Percentiles rank a stretch among this genome's conserved stretches.
Evolutionary conservation across 257 asterid genomes (phyloP).

Genomic region (Lycium barbarum): DNA sequence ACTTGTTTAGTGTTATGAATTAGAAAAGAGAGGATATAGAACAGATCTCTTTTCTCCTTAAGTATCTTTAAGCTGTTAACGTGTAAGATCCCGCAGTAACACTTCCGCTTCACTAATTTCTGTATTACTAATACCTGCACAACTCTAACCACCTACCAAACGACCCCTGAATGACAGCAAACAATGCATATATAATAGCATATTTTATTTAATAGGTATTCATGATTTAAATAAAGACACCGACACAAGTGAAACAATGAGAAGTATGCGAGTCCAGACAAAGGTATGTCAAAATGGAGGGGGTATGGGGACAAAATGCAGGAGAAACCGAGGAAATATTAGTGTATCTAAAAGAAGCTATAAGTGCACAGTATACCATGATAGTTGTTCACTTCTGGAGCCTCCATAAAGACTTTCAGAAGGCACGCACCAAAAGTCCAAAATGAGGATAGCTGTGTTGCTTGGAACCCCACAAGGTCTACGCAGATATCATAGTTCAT

Average conservation of each 20-base stretch:
- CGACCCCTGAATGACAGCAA: slow-evolving; percentile 7
- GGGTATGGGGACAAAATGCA: background rate
- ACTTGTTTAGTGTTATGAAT: slow-evolving; percentile 93
- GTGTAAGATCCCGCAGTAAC: slow-evolving; percentile 79
- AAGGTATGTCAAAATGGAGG: background rate
- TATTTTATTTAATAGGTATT: slow-evolving; percentile 14
- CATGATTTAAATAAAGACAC: background rate
- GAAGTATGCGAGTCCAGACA: background rate
- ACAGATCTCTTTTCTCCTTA: slow-evolving; percentile 78
- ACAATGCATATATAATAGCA: background rate
- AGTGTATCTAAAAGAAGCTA: background rate
- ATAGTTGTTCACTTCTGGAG: slow-evolving; percentile 52
- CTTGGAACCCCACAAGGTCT: slow-evolving; percentile 89
- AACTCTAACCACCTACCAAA: background rate
- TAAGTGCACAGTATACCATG: slow-evolving; percentile 53
- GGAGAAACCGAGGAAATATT: background rate
- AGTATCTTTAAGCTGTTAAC: slow-evolving; percentile 70
- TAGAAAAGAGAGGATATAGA: slow-evolving; percentile 76
- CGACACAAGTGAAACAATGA: background rate
- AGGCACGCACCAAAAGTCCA: slow-evolving; percentile 77
- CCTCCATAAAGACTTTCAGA: slow-evolving; percentile 54
- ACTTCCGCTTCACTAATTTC: no score
- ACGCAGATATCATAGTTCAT: slow-evolving; percentile 71
- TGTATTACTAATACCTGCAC: background rate
- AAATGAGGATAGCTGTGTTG: slow-evolving; percentile 75